phyloP scores from a whole-genome alignment of 495 filamentous ascomycete species.

The Terfezia claveryi region DNA sequence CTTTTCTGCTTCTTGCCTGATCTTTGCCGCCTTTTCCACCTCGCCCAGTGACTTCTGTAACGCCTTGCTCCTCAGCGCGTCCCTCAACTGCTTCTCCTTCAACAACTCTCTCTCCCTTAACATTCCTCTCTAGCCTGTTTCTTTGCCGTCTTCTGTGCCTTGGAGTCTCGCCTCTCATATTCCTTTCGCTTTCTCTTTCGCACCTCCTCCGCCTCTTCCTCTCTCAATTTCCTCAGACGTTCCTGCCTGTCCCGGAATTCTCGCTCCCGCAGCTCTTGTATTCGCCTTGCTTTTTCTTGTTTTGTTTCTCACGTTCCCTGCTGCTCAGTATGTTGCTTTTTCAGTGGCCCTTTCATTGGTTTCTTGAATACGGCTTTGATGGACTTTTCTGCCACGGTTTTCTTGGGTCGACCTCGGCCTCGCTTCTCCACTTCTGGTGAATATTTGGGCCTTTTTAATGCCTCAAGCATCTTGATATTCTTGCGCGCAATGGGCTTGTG shows the following conservation, averaged over 20 bases:
- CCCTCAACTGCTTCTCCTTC: constrained; percentile 5
- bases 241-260: constrained; percentile 9
- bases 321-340: neutral
- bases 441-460: neutral
- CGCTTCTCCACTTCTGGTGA: neutral
- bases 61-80: constrained; percentile 5
- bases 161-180: constrained; percentile 8
- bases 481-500: neutral
- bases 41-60: neutral
- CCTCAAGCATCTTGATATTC: neutral
- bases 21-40: neutral
- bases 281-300: constrained; percentile 4
- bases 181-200: neutral
- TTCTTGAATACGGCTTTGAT: neutral
- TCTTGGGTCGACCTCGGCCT: neutral
- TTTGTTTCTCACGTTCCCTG: neutral
- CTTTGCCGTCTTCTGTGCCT: constrained; percentile 4
- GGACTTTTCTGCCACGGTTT: neutral
- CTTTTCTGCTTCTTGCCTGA: constrained; percentile 5
- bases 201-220: neutral
- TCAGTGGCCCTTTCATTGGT: neutral
- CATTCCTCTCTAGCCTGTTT: constrained; percentile 1
- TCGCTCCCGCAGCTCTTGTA: constrained; percentile 1
- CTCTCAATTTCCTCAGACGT: neutral
- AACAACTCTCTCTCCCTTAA: constrained; percentile 1